Percentiles rank a stretch among this genome's conserved stretches.
Conservation (phyloP, 306 rosid species). For the Vigna trinervia region DNA sequence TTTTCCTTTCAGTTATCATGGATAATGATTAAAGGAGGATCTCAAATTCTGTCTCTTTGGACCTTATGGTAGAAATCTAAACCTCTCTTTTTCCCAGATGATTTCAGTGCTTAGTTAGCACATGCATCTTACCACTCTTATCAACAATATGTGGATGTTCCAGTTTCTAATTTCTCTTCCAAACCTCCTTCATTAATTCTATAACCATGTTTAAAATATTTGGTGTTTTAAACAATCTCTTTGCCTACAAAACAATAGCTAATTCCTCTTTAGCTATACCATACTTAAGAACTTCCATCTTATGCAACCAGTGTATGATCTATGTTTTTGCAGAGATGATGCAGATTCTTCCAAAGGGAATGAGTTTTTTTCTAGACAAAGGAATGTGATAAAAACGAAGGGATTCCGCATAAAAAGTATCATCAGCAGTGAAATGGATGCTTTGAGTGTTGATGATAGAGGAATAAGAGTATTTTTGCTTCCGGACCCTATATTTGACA, state of each 20-base stretch:
- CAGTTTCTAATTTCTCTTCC: constrained; percentile 1
- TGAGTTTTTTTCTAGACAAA: constrained; percentile 56
- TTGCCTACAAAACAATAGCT: neutral
- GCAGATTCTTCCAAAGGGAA: constrained; percentile 52
- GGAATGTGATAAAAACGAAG: constrained; percentile 50
- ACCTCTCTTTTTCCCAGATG: constrained; percentile 22
- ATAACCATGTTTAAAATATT: neutral
- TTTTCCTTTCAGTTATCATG: constrained; percentile 10
- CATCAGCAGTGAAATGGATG: constrained; percentile 70
- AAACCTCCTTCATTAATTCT: neutral
- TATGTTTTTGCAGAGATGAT: constrained; percentile 62
- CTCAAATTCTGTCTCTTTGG: constrained; percentile 32
- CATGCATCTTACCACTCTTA: neutral
- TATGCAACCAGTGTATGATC: constrained; percentile 9
- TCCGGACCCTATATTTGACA: constrained; percentile 68
- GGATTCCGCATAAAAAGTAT: constrained; percentile 59
- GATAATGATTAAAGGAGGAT: constrained; percentile 14
- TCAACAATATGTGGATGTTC: neutral
- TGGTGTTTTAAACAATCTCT: neutral
- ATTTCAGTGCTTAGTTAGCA: constrained; percentile 5
- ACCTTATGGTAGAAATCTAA: neutral
- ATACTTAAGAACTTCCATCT: neutral
- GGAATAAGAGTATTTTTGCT: constrained; percentile 61
- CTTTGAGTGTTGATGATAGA: constrained; percentile 52
- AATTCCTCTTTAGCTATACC: neutral